Percentiles rank a stretch among this genome's conserved stretches.
Conservation (phyloP, 805 yeast genomes). For the Metschnikowia arizonensis region DNA sequence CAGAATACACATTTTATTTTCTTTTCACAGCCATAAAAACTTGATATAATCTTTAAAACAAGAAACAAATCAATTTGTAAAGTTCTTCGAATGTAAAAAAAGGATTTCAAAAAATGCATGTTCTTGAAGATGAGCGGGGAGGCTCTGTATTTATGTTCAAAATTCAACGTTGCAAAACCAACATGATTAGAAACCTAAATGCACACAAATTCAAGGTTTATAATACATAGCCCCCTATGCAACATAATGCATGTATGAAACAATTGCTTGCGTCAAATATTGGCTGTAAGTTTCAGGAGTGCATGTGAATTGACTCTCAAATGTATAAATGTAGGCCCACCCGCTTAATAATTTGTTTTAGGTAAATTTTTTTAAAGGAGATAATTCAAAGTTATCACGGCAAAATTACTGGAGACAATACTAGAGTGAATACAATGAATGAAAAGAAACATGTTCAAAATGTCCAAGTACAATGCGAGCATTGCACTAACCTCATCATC, state of each 20-base stretch:
- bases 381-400: too few relatives aligned
- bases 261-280: not conserved
- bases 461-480: constrained; percentile 73
- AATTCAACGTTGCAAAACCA: not conserved
- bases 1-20: not conserved
- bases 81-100: not conserved
- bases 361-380: too few relatives aligned
- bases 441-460: constrained; percentile 73
- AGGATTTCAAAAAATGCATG: not conserved
- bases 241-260: not conserved
- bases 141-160: not conserved
- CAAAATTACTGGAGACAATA: not conserved
- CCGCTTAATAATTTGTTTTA: not conserved
- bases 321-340: not conserved
- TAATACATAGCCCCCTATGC: not conserved
- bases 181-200: not conserved
- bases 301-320: not conserved
- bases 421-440: constrained; percentile 53
- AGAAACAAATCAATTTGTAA: not conserved
- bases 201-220: not conserved
- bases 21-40: not conserved
- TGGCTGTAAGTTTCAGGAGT: not conserved
- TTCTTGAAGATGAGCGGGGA: not conserved
- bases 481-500: constrained; percentile 87
- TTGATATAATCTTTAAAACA: not conserved